Evolutionary conservation across 148 eudicot species (phyloP), one percentile per base, ranked within the genome.

Genomic region (Amaranthus palmeri): DNA sequence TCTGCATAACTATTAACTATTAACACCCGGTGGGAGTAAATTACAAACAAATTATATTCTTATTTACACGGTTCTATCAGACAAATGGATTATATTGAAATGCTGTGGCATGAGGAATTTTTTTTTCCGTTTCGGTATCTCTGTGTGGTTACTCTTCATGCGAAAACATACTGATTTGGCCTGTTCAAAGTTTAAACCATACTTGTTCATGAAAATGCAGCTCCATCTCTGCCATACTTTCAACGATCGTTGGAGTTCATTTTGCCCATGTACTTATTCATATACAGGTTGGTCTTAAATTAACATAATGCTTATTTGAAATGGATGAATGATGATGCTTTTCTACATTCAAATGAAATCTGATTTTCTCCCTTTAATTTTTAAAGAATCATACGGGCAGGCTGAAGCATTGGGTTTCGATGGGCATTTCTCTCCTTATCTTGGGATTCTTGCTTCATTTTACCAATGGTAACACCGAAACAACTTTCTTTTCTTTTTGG

Each of bases 221-320:
- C 86, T 92, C 98, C 59, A 68, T 90, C 72, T 88, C 98, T 18
- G 90, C 98, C 67, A 87, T 90, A 63, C 86, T 90, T 59, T 92
- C 98, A 69, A 83, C 93, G 5, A 81, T 86, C 48, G 59, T 90
- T 7, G 98, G 97, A 45, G 87, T 88, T 72, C 98, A 92, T 81
- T 90, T 52, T 72, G 98, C 93, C 7, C 98, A 90, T 80, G 98
- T 92, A 47, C 91, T 92, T 73, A 72, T 90, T 70, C 92, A 88
- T 78, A 77, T 88, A 25, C 82, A 90, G 97, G 97, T 92, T 60
- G 54, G 65, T 8, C 73, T 46, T 43, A 54, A 48, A 9, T n/a
- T 2, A 74, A 61, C 18, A 74, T n/a, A 57, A 42, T 53, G 13
- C 49, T 71, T 67, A 36, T 60, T 25, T 62, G 17, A 67, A 11